A percentile compares a stretch with the other conserved stretches of the same genome.
Conservation (phyloP, 192 early-diverging fungal species). For the Spizellomyces punctatus region DNA sequence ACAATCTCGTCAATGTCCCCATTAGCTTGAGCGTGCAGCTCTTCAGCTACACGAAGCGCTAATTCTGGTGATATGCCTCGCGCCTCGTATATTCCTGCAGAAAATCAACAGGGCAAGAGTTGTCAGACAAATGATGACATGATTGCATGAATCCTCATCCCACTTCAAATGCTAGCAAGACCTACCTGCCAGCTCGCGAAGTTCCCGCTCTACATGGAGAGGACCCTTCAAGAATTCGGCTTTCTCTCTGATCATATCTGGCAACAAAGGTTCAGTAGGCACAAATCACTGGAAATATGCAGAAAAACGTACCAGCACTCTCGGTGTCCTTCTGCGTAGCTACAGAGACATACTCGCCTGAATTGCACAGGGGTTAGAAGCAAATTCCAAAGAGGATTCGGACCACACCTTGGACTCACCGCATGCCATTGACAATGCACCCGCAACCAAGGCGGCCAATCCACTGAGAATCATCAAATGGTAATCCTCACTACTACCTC, state of each 20-base stretch:
- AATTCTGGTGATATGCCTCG: conserved; percentile 41
- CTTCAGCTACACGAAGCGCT: conserved; percentile 40
- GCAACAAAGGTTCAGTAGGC: too few relatives aligned
- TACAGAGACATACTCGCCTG: conserved; percentile 43
- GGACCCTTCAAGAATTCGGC: conserved; percentile 49
- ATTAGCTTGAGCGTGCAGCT: conserved; percentile 31
- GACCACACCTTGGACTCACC: conserved; percentile 16
- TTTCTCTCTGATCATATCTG: conserved; percentile 42
- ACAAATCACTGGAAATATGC: too few relatives aligned
- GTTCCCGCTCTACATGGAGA: conserved; percentile 32
- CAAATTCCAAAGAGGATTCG: not conserved
- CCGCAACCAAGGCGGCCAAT: conserved; percentile 45
- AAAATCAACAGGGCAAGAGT: not conserved
- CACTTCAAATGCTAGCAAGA: not conserved
- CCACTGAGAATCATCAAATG: conserved; percentile 40
- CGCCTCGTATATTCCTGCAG: conserved; percentile 39
- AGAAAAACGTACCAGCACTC: conserved; percentile 1
- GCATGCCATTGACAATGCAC: conserved; percentile 53
- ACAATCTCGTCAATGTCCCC: conserved; percentile 47
- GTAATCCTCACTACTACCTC: conserved; percentile 21
- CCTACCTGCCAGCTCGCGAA: conserved; percentile 42
- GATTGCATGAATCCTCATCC: too few relatives aligned
- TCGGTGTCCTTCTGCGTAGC: conserved; percentile 52
- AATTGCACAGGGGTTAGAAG: conserved; percentile 25
- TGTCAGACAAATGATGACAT: too few relatives aligned